Conservation (phyloP, 148 eudicot species). For the Vaccinium vitisidaea region DNA sequence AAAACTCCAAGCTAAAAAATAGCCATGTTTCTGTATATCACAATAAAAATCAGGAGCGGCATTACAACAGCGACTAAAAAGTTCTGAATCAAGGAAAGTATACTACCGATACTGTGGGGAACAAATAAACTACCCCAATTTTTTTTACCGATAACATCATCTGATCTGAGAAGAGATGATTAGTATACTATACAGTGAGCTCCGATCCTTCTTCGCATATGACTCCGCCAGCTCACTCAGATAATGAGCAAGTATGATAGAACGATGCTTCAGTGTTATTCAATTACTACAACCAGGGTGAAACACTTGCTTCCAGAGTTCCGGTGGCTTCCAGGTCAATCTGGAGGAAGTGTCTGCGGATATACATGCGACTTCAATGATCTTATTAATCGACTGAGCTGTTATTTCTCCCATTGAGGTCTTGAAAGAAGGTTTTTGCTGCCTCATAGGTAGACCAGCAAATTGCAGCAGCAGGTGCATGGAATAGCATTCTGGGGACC, state of each 20-base stretch:
- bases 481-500: constrained; percentile 54
- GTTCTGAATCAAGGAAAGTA: not conserved
- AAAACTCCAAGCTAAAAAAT: not conserved
- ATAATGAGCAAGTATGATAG: constrained; percentile 22
- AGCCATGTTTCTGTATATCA: not conserved
- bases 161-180: not conserved
- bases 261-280: constrained; percentile 6
- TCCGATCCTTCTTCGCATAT: not conserved
- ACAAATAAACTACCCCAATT: not conserved
- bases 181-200: not conserved
- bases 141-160: not conserved
- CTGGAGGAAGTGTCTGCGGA: not conserved
- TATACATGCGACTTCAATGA: not conserved
- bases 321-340: not conserved
- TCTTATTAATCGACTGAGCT: constrained; percentile 26
- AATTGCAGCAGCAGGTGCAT: constrained; percentile 60
- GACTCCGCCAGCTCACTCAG: not conserved
- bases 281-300: not conserved
- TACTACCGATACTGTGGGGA: not conserved
- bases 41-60: not conserved
- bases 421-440: constrained; percentile 42
- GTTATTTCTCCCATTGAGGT: constrained; percentile 27
- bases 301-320: constrained; percentile 6
- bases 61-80: not conserved
- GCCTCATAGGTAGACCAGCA: constrained; percentile 63